A percentile compares a stretch with the other conserved stretches of the same genome.
These are phyloP conservation scores for Volvox carteri DNA, from an alignment of 163 green algal species.

Conservation along the genomic window DNA sequence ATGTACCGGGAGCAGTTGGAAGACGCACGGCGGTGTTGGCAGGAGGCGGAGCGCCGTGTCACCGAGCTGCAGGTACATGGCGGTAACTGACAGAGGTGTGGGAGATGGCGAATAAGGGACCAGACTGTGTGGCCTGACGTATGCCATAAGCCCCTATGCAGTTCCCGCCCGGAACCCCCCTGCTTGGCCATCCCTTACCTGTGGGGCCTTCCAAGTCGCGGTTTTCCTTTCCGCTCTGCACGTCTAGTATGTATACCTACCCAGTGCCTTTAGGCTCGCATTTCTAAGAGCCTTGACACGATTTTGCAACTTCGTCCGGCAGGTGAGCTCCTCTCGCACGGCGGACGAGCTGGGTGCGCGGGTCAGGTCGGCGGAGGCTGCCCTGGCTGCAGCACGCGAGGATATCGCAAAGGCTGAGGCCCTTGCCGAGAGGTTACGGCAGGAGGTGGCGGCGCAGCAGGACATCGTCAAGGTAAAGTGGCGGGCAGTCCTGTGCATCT, in stretches of 20 bases:
- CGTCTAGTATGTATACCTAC: no score
- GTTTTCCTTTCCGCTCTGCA: no score
- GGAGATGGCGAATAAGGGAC: no score
- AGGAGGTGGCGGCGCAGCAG: slow-evolving; percentile 61
- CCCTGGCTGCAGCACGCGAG: slow-evolving; percentile 56
- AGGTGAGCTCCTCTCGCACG: slow-evolving; percentile 55
- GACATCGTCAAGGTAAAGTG: slow-evolving; percentile 76
- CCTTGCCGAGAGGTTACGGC: slow-evolving; percentile 52
- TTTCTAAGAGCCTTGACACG: no score
- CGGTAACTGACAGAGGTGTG: no score
- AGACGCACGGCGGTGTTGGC: slow-evolving; percentile 48
- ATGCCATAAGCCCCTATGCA: no score
- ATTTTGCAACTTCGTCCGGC: no score
- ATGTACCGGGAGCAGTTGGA: slow-evolving; percentile 55
- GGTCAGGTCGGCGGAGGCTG: slow-evolving; percentile 47
- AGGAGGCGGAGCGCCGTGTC: slow-evolving; percentile 68
- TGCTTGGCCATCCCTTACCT: no score
- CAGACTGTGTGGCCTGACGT: no score
- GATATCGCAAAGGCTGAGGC: slow-evolving; percentile 51
- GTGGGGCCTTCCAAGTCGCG: no score
- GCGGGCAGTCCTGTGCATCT: background rate
- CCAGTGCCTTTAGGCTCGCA: no score
- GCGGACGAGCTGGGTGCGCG: slow-evolving; percentile 48
- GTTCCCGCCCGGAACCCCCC: no score
- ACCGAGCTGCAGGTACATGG: slow-evolving; percentile 64